Conservation (phyloP, 2,329 filamentous ascomycete genomes). For the Apiospora aurea region DNA sequence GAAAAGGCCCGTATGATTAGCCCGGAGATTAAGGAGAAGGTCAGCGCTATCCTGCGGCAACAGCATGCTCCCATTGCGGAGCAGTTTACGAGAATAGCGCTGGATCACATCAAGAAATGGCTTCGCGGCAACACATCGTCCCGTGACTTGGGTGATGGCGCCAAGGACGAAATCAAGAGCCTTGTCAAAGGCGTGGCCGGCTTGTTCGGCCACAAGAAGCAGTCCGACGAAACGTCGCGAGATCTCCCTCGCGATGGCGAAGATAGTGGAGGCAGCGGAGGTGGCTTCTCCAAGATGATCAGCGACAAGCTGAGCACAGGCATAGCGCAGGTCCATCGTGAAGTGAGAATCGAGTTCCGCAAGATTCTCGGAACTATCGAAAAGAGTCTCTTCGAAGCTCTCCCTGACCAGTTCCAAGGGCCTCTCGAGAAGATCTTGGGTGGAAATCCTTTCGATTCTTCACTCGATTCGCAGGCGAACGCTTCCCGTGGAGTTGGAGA, state of each 20-base stretch:
- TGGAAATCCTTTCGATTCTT: constrained; percentile 53
- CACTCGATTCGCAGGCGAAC: constrained; percentile 43
- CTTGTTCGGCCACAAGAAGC: constrained; percentile 48
- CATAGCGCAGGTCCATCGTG: constrained; percentile 51
- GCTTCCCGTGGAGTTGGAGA: constrained; percentile 50
- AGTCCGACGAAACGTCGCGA: constrained; percentile 43
- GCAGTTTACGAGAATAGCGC: constrained; percentile 53
- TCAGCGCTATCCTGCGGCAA: constrained; percentile 48
- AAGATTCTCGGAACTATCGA: constrained; percentile 52
- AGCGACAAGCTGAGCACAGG: constrained; percentile 55
- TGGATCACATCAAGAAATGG: constrained; percentile 56
- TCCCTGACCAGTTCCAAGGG: constrained; percentile 51
- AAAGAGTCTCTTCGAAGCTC: constrained; percentile 53
- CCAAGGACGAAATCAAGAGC: constrained; percentile 52
- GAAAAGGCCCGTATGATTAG: constrained; percentile 53
- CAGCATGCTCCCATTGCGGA: constrained; percentile 53
- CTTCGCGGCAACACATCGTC: constrained; percentile 51
- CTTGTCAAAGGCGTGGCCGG: constrained; percentile 52
- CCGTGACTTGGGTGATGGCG: constrained; percentile 51
- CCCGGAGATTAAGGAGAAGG: constrained; percentile 55
- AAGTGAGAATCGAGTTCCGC: constrained; percentile 55
- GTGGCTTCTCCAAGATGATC: constrained; percentile 53
- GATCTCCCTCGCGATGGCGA: constrained; percentile 38
- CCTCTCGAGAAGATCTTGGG: constrained; percentile 55
- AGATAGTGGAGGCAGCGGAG: constrained; percentile 37